Evolutionary conservation across 2,329 filamentous ascomycete genomes (phyloP).

Genomic region (Diplodia corticola): DNA sequence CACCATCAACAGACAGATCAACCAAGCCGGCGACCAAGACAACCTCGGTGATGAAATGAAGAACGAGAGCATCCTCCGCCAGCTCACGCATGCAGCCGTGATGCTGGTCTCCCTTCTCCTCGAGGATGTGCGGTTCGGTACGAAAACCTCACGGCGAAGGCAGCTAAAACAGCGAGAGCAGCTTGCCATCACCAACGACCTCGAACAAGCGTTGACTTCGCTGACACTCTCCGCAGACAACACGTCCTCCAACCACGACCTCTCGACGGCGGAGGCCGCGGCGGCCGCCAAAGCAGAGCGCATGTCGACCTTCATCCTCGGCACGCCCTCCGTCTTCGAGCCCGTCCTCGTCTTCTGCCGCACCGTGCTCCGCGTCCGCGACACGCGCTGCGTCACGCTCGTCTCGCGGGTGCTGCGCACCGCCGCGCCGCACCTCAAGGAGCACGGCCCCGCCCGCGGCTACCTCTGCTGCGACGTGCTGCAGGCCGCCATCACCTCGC

Average conservation of each 20-base stretch:
- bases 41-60: slow-evolving; percentile 93
- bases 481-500: slow-evolving; percentile 82
- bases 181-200: neutral
- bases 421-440: slow-evolving; percentile 75
- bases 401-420: slow-evolving; percentile 84
- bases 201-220: neutral
- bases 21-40: slow-evolving; percentile 70
- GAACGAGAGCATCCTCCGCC: slow-evolving; percentile 88
- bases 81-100: slow-evolving; percentile 88
- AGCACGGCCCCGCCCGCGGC: slow-evolving; percentile 66
- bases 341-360: slow-evolving; percentile 89
- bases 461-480: slow-evolving; percentile 89
- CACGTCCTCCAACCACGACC: neutral
- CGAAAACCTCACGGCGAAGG: neutral
- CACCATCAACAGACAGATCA: slow-evolving; percentile 59
- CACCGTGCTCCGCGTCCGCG: slow-evolving; percentile 84
- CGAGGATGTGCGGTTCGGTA: slow-evolving; percentile 68
- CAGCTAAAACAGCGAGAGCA: slow-evolving; percentile 27
- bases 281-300: slow-evolving; percentile 49
- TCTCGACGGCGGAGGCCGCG: slow-evolving; percentile 24
- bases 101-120: slow-evolving; percentile 88
- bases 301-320: slow-evolving; percentile 80
- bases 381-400: slow-evolving; percentile 82
- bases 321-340: slow-evolving; percentile 75
- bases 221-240: neutral